Percentiles rank a stretch among this genome's conserved stretches.
phyloP scores from a whole-genome alignment of 1,284 basidiomycete species.

The Erythrobasidium hasegawianum region DNA sequence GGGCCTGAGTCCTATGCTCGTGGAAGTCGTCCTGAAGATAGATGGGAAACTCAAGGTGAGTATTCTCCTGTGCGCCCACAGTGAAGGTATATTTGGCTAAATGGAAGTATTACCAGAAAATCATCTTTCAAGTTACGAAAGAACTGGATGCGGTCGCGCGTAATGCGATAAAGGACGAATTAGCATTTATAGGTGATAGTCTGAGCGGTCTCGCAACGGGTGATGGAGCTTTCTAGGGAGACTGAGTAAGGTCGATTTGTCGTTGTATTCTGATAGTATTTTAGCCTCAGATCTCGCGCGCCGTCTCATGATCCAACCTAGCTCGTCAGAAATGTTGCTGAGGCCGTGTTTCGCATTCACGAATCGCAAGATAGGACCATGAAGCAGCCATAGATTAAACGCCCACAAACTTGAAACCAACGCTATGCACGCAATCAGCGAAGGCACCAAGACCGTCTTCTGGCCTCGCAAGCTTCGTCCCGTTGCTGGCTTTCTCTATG shows the following conservation, averaged over 20 bases:
- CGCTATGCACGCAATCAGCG: too few relatives aligned
- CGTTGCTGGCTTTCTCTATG: slow-evolving; percentile 2
- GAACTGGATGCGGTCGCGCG: slow-evolving; percentile 76
- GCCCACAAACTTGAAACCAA: too few relatives aligned
- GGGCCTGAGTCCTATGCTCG: slow-evolving; percentile 46
- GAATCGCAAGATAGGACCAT: too few relatives aligned
- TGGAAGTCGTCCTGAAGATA: slow-evolving; percentile 69
- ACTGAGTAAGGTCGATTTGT: neutral
- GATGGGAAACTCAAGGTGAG: slow-evolving; percentile 74
- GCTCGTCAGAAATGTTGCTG: too few relatives aligned
- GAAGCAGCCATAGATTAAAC: too few relatives aligned
- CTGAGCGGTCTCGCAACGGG: neutral
- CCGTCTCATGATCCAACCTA: too few relatives aligned
- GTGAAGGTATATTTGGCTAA: neutral
- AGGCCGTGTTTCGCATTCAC: too few relatives aligned
- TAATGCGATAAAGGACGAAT: slow-evolving; percentile 70
- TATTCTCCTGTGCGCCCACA: too few relatives aligned
- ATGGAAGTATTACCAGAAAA: too few relatives aligned
- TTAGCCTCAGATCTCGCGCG: too few relatives aligned
- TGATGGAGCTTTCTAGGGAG: too few relatives aligned
- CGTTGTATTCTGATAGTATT: too few relatives aligned
- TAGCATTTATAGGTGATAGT: slow-evolving; percentile 46
- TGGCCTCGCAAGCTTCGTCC: slow-evolving; percentile 13
- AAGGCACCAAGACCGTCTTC: slow-evolving; percentile 14
- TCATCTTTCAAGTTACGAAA: slow-evolving; percentile 66